These are phyloP conservation scores for Tulasnella sp. DNA, from an alignment of 768 basidiomycete species.

Conservation along the genomic window DNA sequence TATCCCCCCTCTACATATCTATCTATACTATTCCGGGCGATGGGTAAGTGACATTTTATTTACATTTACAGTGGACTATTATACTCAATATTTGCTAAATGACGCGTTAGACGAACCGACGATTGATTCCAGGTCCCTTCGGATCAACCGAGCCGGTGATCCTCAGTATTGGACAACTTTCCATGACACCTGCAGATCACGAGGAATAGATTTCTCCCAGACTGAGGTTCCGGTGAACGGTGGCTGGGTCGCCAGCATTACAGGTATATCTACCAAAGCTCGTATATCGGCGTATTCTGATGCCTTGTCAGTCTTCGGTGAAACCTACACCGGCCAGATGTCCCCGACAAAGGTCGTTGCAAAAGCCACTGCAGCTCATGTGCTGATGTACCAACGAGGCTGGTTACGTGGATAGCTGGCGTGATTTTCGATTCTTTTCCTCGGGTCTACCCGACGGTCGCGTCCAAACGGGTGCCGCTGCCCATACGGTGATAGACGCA, in stretches of 20 bases:
- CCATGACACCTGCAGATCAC: neutral
- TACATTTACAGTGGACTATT: neutral
- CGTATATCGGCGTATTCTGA: neutral
- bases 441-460: conserved; percentile 3
- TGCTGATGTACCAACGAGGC: neutral
- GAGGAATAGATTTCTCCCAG: neutral
- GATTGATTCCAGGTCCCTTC: neutral
- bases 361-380: neutral
- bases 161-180: neutral
- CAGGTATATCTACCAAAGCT: neutral
- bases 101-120: neutral
- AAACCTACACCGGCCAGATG: neutral
- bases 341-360: neutral
- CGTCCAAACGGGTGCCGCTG: neutral
- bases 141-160: neutral
- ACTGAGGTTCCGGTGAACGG: neutral
- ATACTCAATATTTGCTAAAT: neutral
- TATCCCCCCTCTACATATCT: too few relatives aligned
- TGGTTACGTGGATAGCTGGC: neutral
- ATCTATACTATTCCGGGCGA: too few relatives aligned
- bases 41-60: neutral
- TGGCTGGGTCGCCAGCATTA: neutral
- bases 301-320: neutral
- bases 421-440: neutral
- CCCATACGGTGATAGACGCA: conserved; percentile 9